Evolutionary conservation across 2,329 filamentous ascomycete genomes (phyloP).

Genomic region (Fusarium sulawesiense): DNA sequence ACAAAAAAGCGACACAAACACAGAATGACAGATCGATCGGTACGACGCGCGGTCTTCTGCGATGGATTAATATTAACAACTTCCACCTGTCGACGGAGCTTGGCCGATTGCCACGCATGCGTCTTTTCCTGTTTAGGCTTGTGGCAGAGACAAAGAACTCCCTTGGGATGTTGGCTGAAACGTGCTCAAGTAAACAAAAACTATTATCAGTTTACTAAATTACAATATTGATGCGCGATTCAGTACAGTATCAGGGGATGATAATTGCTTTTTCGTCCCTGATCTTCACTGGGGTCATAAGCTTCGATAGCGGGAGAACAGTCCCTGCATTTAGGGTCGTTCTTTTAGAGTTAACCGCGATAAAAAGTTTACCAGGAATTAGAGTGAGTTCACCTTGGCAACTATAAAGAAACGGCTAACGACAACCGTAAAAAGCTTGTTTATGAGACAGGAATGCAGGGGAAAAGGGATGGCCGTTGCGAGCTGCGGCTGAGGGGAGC

Average conservation of each 20-base stretch:
- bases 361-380: background rate
- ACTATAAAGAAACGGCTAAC: background rate
- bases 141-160: background rate
- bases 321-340: background rate
- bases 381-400: background rate
- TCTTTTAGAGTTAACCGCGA: background rate
- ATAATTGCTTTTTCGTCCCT: background rate
- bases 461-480: background rate
- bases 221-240: background rate
- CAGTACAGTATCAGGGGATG: background rate
- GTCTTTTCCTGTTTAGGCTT: background rate
- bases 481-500: background rate
- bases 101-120: background rate
- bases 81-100: background rate
- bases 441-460: conserved; percentile 2
- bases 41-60: conserved; percentile 1
- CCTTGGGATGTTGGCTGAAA: background rate
- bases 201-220: background rate
- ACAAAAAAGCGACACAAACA: background rate
- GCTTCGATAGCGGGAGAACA: background rate
- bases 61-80: too few species aligned
- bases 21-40: conserved; percentile 8
- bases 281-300: background rate
- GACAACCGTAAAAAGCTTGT: conserved; percentile 3
- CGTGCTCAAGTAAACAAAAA: background rate